Evolutionary conservation across 2,329 filamentous ascomycete genomes (phyloP).

Genomic region (Paecilomyces sp.): DNA sequence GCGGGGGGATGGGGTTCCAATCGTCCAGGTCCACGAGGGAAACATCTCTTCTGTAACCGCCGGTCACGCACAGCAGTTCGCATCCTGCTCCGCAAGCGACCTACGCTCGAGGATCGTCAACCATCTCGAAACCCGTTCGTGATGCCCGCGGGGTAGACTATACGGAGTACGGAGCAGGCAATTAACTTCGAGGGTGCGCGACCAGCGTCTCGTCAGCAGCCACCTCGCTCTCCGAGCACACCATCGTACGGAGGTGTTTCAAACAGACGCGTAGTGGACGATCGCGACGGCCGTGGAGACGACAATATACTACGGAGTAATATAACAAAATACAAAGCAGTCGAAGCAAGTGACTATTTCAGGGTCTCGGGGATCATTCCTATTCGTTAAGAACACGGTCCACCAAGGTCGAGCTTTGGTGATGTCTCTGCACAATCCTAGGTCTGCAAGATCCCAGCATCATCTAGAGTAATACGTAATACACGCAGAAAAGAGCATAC

Average conservation of each 20-base stretch:
- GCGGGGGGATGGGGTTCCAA: background rate
- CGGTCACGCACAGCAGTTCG: background rate
- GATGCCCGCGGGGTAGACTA: background rate
- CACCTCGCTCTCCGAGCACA: background rate
- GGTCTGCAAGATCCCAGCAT: background rate
- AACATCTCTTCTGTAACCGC: background rate
- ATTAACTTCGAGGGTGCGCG: background rate
- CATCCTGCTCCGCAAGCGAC: background rate
- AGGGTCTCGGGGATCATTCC: background rate
- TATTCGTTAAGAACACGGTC: background rate
- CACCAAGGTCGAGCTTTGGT: background rate
- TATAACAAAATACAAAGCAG: background rate
- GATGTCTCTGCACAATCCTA: background rate
- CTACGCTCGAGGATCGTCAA: background rate
- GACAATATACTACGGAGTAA: background rate
- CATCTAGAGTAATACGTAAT: background rate
- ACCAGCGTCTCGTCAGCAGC: background rate
- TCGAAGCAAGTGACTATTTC: background rate
- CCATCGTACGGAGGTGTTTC: background rate
- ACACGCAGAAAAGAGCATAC: background rate
- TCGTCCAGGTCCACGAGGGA: background rate
- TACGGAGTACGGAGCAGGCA: too few relatives aligned
- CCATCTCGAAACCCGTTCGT: background rate
- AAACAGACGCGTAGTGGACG: background rate
- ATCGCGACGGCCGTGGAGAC: background rate